Evolutionary conservation across 306 rosid genomes (phyloP).

Genomic region (Astragalus glycyphyllos): DNA sequence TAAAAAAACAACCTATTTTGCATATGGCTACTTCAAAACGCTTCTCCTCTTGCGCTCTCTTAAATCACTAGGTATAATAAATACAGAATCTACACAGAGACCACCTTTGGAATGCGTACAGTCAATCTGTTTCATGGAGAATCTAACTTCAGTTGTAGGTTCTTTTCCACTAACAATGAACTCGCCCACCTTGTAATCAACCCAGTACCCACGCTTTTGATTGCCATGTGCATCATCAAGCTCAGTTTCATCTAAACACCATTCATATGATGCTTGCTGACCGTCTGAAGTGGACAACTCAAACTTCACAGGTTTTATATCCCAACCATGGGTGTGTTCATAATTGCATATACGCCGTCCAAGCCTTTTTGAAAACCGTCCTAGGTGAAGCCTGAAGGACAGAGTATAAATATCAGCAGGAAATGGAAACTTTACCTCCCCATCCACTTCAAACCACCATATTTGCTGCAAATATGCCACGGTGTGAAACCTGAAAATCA

Average conservation of each 20-base stretch:
- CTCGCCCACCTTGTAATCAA: slow-evolving; percentile 97
- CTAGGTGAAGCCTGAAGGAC: slow-evolving; percentile 85
- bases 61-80: slow-evolving; percentile 74
- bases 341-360: slow-evolving; percentile 79
- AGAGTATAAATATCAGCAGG: slow-evolving; percentile 80
- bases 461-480: slow-evolving; percentile 88
- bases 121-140: slow-evolving; percentile 97
- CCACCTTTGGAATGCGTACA: slow-evolving; percentile 98
- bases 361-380: slow-evolving; percentile 78
- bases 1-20: slow-evolving; percentile 39
- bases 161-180: slow-evolving; percentile 64
- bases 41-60: slow-evolving; percentile 61
- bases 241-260: slow-evolving; percentile 66
- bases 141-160: slow-evolving; percentile 72
- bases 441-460: slow-evolving; percentile 98
- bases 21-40: slow-evolving; percentile 49
- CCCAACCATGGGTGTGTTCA: slow-evolving; percentile 98
- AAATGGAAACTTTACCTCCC: slow-evolving; percentile 73
- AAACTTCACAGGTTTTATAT: slow-evolving; percentile 75
- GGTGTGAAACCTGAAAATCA: slow-evolving; percentile 70
- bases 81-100: slow-evolving; percentile 91
- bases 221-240: slow-evolving; percentile 49
- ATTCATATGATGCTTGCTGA: slow-evolving; percentile 66
- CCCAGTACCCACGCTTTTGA: slow-evolving; percentile 86
- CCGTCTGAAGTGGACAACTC: slow-evolving; percentile 77